Conservation (phyloP, 305 asterid genomes). For the Striga hermonthica region DNA sequence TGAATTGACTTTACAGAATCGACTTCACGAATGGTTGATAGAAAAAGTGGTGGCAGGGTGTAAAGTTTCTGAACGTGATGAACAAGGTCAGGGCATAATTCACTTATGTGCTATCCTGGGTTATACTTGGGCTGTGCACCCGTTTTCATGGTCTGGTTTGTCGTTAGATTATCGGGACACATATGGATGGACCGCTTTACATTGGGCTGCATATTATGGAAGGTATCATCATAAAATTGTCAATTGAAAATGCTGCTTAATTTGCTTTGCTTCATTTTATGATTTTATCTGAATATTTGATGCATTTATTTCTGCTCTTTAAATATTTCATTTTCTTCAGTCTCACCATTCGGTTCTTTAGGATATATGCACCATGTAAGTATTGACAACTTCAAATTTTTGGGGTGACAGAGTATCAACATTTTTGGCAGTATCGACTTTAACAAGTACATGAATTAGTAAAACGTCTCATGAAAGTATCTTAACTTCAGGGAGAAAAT, state of each 20-base stretch:
- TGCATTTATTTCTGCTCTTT: neutral
- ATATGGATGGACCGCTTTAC: slow-evolving; percentile 95
- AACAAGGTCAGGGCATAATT: slow-evolving; percentile 88
- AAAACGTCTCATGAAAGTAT: slow-evolving; percentile 13
- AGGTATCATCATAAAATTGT: slow-evolving; percentile 40
- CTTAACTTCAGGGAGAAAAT: slow-evolving; percentile 71
- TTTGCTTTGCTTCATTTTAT: neutral
- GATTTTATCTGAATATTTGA: neutral
- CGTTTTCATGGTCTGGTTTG: slow-evolving; percentile 72
- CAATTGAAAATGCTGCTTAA: slow-evolving; percentile 1
- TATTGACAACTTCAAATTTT: neutral
- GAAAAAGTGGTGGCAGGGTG: slow-evolving; percentile 70
- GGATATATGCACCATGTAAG: neutral
- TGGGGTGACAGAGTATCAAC: neutral
- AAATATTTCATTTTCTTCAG: no score
- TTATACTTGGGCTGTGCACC: slow-evolving; percentile 84
- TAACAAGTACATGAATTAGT: slow-evolving; percentile 11
- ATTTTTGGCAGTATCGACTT: neutral
- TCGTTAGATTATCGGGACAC: slow-evolving; percentile 93
- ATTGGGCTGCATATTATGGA: slow-evolving; percentile 95
- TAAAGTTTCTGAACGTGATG: slow-evolving; percentile 67
- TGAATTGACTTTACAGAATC: slow-evolving; percentile 69
- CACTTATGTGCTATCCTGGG: slow-evolving; percentile 94
- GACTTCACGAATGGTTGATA: slow-evolving; percentile 77
- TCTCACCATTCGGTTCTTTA: neutral